Evolutionary conservation across 495 filamentous ascomycete genomes (phyloP), one percentile per base, ranked within the genome.

Genomic region (Aspergillus cristatus): DNA sequence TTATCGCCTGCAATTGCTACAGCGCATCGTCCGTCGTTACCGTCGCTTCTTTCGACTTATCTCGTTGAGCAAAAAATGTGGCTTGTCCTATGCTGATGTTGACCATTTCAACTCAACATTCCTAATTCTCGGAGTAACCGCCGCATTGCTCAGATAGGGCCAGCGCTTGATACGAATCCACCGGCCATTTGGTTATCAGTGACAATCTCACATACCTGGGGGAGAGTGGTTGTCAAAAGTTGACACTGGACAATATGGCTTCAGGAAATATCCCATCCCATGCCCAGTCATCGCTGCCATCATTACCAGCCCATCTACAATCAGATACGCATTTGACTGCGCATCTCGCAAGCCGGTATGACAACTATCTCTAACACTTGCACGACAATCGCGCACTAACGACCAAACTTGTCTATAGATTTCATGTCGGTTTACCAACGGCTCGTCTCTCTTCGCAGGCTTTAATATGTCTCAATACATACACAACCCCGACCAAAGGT

Each of bases 241-340:
- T 32, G 41, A 34, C 35, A 35, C 37, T 38, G 14, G 33, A 15
- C 34, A 60, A 24, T 24, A 24, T 24, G 20, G 20, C 20, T 24
- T 24, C 20, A 15, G 58, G 51, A 36, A 51, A 48, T 37, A 45
- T 57, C 25, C 70, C 71, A 7, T 76, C 84, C 44, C 84, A 95
- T 58, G 81, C 82, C n/a, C 87, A 95, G 57, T 73, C 86, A 25
- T 95, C 90, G 22, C 70, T 98, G 29, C 85, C 88, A 20, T 79
- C 86, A 18, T 66, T 98, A 37, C 91, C 91, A 22, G 71, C 81
- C 24, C 91, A 98, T 71, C 72, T 89, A 20, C 91, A 97, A 65
- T 95, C 89, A 38, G 91, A 97, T 62, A 96, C 90, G 29, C 86
- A 94, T 56, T 67, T 97, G 45, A 98, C 91, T 2, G 86, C 89